phyloP scores from a whole-genome alignment of 768 basidiomycete species.

The Rhizopogon salebrosus region DNA sequence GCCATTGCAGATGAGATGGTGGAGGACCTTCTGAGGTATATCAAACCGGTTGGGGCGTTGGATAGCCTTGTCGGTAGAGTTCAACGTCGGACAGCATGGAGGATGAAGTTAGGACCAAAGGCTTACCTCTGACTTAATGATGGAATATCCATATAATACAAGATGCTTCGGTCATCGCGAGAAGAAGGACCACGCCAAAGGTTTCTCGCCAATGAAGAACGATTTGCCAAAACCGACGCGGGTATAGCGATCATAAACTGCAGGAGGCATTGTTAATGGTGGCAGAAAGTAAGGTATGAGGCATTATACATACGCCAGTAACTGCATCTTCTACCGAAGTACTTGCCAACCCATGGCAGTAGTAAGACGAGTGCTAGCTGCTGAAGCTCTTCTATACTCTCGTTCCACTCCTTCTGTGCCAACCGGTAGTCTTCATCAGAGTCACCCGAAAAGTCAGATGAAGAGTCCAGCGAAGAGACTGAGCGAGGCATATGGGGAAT shows the following conservation, averaged over 20 bases:
- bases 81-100: slow-evolving; percentile 33
- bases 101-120: slow-evolving; percentile 20
- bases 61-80: slow-evolving; percentile 46
- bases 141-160: slow-evolving; percentile 4
- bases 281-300: slow-evolving; percentile 1
- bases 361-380: slow-evolving; percentile 76
- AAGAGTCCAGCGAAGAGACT: slow-evolving; percentile 53
- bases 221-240: slow-evolving; percentile 55
- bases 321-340: slow-evolving; percentile 80
- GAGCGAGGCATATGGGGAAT: slow-evolving; percentile 53
- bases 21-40: slow-evolving; percentile 50
- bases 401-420: slow-evolving; percentile 91
- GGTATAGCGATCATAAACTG: slow-evolving; percentile 70
- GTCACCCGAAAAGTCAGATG: slow-evolving; percentile 47
- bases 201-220: slow-evolving; percentile 51
- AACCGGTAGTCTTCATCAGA: slow-evolving; percentile 64
- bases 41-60: slow-evolving; percentile 41
- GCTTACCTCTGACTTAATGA: slow-evolving; percentile 21
- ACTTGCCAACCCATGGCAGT: slow-evolving; percentile 84
- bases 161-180: slow-evolving; percentile 10
- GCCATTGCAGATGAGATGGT: slow-evolving; percentile 54
- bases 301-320: slow-evolving; percentile 64
- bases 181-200: slow-evolving; percentile 8
- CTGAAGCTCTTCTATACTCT: slow-evolving; percentile 80
- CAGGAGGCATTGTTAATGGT: slow-evolving; percentile 7